Base-by-base conservation (phyloP, 768 basidiomycete species). In the Leucosporidium creatinivorum region DNA sequence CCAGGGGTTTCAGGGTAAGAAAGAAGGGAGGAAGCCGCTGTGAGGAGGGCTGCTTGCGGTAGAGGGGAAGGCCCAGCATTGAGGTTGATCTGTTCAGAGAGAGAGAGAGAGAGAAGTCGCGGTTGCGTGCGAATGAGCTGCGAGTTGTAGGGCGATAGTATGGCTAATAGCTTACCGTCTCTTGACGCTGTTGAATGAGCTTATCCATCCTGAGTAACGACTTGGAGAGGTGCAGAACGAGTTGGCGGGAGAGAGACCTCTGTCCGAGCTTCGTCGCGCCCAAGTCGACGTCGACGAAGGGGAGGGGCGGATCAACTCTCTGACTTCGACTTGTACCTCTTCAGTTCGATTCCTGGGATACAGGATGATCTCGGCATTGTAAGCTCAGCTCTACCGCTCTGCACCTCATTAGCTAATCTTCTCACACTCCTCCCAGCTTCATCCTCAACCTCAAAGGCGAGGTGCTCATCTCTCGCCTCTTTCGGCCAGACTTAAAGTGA, bases 371-470 rank as follows among this genome's bases (percentile, higher is more conserved):
- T 58, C 57, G 4, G 57, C 57, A 33, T 58, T 58, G 57, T 58
- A 8, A 58, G 57, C 26, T 44, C 36, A 15, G 13, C 19, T 36
- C 31, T 33, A 18, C 31, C 30, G 19, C 31, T 12, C 25, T 30
- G 30, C 12, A 18, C 54, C 54, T 30, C 33, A 26, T 8, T 23
- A 28, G 39, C 58, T 58, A 44, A 58, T 23, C 58, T 7, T n/a
- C 18, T 19, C 58, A 23, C 44, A 4, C 18, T 4, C 55, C 26
- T 12, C 28, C 8, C 61, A 62, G 61, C 85, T 97, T 98, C 80
- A 91, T 97, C 66, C 96, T 97, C 83, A 99, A 97, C 77, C 92
- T 93, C 79, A 97, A 98, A 79, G 96, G 96, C 79, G 96, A 98
- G 85, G 94, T 98, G 74, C 84, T 99, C 74, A 99, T 98, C 77